Evolutionary conservation across 345 rosid genomes (phyloP).

Genomic region (Garcia nutans): DNA sequence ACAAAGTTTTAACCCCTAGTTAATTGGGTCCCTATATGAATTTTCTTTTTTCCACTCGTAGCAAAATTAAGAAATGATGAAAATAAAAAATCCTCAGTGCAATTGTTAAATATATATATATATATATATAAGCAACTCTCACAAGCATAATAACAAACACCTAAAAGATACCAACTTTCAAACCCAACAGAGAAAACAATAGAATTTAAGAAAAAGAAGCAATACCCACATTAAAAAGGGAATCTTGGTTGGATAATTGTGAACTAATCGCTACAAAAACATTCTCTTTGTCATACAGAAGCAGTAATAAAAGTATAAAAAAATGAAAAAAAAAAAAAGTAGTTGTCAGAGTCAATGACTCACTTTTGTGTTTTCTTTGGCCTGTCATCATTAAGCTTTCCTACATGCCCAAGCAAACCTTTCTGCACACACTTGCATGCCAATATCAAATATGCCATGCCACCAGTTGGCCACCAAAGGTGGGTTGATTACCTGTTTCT

Average conservation of each 20-base stretch:
- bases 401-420: constrained; percentile 16
- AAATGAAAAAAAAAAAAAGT: not conserved
- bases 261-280: constrained; percentile 17
- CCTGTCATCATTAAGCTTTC: constrained; percentile 17
- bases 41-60: too few species aligned
- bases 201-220: not conserved
- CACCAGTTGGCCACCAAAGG: constrained; percentile 37
- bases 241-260: constrained; percentile 12
- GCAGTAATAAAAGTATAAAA: not conserved
- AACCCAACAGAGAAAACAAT: not conserved
- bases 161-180: not conserved
- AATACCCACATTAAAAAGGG: not conserved
- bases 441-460: not conserved
- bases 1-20: too few species aligned
- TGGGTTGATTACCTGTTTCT: constrained; percentile 45
- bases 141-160: constrained; percentile 1
- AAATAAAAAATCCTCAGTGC: not conserved
- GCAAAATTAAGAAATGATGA: too few species aligned
- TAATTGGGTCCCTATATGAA: too few species aligned
- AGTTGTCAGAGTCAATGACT: not conserved
- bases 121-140: too few species aligned
- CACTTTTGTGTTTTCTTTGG: not conserved
- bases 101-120: not conserved
- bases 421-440: constrained; percentile 26
- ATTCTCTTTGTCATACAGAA: constrained; percentile 6